These are phyloP conservation scores for Fusarium setosum DNA, from an alignment of 2,329 filamentous ascomycete genomes.

Conservation along the genomic window DNA sequence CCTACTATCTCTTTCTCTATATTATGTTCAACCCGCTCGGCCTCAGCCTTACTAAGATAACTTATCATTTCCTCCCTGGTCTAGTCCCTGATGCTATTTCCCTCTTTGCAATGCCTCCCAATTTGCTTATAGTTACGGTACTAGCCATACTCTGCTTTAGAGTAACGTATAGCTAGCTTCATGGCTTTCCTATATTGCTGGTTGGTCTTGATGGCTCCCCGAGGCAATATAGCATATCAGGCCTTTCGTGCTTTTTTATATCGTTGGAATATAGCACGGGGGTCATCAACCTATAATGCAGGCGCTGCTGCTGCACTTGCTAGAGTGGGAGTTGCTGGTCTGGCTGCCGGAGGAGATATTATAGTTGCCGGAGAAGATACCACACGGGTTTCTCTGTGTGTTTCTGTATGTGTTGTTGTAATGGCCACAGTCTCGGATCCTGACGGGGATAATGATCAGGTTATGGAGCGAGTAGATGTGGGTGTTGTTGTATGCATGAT, in stretches of 20 bases:
- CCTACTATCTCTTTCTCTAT: not conserved
- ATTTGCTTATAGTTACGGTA: constrained; percentile 11
- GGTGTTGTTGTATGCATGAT: constrained; percentile 1
- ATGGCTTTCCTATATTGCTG: no score
- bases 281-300: not conserved
- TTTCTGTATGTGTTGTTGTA: constrained; percentile 6
- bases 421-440: not conserved
- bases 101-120: not conserved
- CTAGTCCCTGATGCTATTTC: not conserved
- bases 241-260: constrained; percentile 2
- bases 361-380: not conserved
- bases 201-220: no score
- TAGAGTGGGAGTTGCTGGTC: not conserved
- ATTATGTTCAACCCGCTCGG: not conserved
- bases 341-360: not conserved
- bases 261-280: constrained; percentile 6
- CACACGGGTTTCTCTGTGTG: not conserved
- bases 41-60: constrained; percentile 10
- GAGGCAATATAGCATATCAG: constrained; percentile 2
- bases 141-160: not conserved
- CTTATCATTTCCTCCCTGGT: constrained; percentile 1
- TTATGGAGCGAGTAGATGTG: constrained; percentile 7
- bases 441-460: constrained; percentile 1
- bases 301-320: not conserved
- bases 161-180: no score